phyloP scores from a whole-genome alignment of 2,329 filamentous ascomycete species.

The Cordyceps militaris region DNA sequence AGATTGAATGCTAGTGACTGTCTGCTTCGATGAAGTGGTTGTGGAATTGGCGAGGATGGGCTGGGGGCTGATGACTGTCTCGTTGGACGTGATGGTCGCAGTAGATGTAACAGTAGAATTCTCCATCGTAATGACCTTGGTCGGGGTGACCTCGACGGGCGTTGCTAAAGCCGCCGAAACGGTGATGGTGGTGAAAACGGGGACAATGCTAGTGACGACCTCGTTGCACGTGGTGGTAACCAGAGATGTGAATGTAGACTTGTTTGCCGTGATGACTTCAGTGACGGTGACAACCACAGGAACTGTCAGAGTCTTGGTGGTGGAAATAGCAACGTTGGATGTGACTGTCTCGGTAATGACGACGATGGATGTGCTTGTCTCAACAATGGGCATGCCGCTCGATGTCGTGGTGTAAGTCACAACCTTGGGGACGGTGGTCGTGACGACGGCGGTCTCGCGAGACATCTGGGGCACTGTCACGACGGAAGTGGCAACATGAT shows the following conservation, averaged over 20 bases:
- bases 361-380: not conserved
- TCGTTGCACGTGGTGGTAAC: not conserved
- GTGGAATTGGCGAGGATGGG: not conserved
- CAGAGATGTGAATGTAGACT: not conserved
- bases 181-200: not conserved
- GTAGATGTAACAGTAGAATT: not conserved
- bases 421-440: not conserved
- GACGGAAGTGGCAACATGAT: not conserved
- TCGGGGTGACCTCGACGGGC: not conserved
- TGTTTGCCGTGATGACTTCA: not conserved
- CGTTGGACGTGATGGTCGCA: not conserved
- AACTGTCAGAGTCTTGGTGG: not conserved
- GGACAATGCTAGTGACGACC: not conserved
- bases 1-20: not conserved
- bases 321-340: not conserved
- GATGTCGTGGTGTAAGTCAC: not conserved
- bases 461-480: not conserved
- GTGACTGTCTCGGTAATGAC: not conserved
- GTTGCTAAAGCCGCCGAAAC: not conserved
- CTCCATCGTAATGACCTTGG: not conserved
- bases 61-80: not conserved
- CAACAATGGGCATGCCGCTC: not conserved
- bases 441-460: not conserved
- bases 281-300: not conserved
- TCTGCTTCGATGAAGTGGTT: not conserved